Base-by-base conservation (phyloP, 495 filamentous ascomycete species). In the Cenococcum geophilum region DNA sequence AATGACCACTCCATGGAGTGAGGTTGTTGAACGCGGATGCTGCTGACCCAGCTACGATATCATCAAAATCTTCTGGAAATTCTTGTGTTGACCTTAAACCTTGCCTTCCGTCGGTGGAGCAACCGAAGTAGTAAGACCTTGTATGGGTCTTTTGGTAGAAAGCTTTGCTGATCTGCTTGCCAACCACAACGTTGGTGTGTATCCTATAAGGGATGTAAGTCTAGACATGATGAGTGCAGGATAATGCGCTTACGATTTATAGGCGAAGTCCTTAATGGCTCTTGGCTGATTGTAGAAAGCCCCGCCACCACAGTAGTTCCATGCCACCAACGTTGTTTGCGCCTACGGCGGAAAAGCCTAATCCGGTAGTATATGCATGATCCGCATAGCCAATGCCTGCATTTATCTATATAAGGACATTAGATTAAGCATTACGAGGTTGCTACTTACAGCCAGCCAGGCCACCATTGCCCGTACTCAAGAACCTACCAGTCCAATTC, bases 271-370 rank as follows among this genome's bases (percentile, higher is more conserved):
- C 34, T 74, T 62, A 0, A 85, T 43, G 6, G 83, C 77, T 34
- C 82, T 78, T 0, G 76, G 68, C 48, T 80, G 76, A 5, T 78
- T 71, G 36, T 76, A 79, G 65, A 85, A 84, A 0, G 76, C 70
- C 21, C 72, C 56, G 11, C 80, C 82, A 5, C 73, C n/a, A n/a
- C n/a, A n/a, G n/a, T 73, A 0, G 76, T 79, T 20, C 82, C 82
- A 64, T 81, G 43, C 9, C 2, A 48, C 43, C 21, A 2, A 48
- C 43, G 34, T 63, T 67, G 36, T 67, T 63, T 45, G 56, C 48
- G 5, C 81, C 81, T 10, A 82, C 78, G 9, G 76, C 74, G 0
- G 83, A 78, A 55, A 86, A 86, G 1, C 82, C 82, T 35, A 78
- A 65, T 20, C 65, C 57, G 3, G 78, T 61, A 47, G 32, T 58